phyloP scores from a whole-genome alignment of 1,284 basidiomycete genomes.

The Rhodotorula sp. region DNA sequence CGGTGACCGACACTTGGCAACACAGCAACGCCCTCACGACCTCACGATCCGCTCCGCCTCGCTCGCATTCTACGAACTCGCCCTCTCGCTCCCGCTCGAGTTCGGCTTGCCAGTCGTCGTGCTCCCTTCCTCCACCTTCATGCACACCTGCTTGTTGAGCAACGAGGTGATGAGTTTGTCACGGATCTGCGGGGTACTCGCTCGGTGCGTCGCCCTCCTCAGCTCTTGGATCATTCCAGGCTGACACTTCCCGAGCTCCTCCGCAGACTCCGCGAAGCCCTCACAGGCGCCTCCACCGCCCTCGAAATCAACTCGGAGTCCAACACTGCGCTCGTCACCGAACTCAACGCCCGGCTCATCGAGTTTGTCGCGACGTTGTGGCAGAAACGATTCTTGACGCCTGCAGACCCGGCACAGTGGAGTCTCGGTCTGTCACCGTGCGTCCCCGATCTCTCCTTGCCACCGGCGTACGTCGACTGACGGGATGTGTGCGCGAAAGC shows the following conservation, averaged over 20 bases:
- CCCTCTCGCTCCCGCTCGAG: slow-evolving; percentile 17
- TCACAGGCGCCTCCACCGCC: slow-evolving; percentile 15
- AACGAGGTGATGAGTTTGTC: slow-evolving; percentile 13
- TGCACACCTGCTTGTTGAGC: slow-evolving; percentile 10
- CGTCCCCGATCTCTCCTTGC: background rate
- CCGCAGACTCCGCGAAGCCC: slow-evolving; percentile 25
- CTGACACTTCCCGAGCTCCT: no score
- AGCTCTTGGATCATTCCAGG: no score
- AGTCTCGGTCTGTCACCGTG: slow-evolving; percentile 7
- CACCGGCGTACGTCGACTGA: background rate
- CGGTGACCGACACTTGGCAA: background rate
- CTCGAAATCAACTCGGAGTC: background rate
- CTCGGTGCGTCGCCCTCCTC: background rate
- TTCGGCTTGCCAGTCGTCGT: slow-evolving; percentile 14
- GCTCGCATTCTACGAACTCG: slow-evolving; percentile 12
- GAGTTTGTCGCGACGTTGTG: slow-evolving; percentile 22
- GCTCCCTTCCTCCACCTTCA: slow-evolving; percentile 13
- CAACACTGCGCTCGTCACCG: background rate
- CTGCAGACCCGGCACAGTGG: background rate
- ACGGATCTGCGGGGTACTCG: slow-evolving; percentile 19
- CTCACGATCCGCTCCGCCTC: slow-evolving; percentile 15
- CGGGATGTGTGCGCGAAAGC: background rate
- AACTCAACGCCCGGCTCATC: slow-evolving; percentile 18
- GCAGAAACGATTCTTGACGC: slow-evolving; percentile 12
- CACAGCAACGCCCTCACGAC: slow-evolving; percentile 3